Conservation (phyloP, 2,329 filamentous ascomycete genomes). For the Sarocladium kiliense region DNA sequence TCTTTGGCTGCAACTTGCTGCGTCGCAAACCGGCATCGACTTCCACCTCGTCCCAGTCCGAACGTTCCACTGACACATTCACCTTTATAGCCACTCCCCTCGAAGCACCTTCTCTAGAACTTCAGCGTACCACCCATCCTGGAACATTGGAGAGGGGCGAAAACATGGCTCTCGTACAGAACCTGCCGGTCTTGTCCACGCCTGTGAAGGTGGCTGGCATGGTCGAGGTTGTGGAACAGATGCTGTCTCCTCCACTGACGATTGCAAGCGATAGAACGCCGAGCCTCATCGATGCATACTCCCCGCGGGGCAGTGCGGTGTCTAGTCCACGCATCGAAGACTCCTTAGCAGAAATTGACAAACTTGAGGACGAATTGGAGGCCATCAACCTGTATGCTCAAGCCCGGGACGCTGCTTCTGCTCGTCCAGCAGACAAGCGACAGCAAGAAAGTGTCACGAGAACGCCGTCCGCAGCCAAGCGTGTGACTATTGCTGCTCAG, state of each 20-base stretch:
- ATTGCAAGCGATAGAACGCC: conserved; percentile 24
- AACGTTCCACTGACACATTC: conserved; percentile 31
- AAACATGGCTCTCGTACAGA: conserved; percentile 20
- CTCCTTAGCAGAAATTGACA: conserved; percentile 57
- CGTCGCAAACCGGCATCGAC: conserved; percentile 25
- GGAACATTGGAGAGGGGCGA: conserved; percentile 12
- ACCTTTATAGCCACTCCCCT: conserved; percentile 44
- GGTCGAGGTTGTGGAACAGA: conserved; percentile 23
- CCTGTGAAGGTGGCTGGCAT: conserved; percentile 25
- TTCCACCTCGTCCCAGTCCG: conserved; percentile 15
- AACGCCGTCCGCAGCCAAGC: conserved; percentile 16
- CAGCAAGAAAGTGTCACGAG: conserved; percentile 10
- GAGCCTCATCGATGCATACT: conserved; percentile 29
- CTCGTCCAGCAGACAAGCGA: conserved; percentile 26
- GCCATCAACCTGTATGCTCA: conserved; percentile 28
- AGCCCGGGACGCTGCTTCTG: conserved; percentile 26
- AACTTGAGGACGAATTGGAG: conserved; percentile 57
- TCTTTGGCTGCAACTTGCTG: conserved; percentile 51
- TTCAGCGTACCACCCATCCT: conserved; percentile 14
- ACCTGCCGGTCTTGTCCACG: conserved; percentile 14
- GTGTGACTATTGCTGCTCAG: conserved; percentile 24
- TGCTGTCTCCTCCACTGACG: conserved; percentile 27
- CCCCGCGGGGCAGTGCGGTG: conserved; percentile 22
- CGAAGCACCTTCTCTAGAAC: conserved; percentile 17
- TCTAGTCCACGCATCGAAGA: conserved; percentile 53